Base-by-base conservation (phyloP, 345 rosid genomes). In the Corchorus capsularis region DNA sequence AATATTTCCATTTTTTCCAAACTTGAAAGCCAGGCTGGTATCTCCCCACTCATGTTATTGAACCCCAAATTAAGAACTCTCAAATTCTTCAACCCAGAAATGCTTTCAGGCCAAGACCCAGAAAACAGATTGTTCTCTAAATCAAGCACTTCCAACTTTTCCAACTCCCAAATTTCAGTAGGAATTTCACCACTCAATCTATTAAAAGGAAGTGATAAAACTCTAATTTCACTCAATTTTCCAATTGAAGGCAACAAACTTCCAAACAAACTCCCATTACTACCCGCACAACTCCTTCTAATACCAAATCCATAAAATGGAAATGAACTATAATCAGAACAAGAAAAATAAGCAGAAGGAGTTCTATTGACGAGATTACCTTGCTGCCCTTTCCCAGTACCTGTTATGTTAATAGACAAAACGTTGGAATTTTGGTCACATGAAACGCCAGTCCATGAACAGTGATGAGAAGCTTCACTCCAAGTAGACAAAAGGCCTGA, bases 101-200 rank as follows among this genome's bases (percentile, higher is more conserved):
- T 81, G 3, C 78, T 69, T 78, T 65, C 73, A 3, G 98, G 97
- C 77, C 93, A 71, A 10, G 76, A 73, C 53, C 92, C 94, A 45
- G 80, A 63, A 0, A 90, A 56, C 63, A 63, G 47, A 88, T 92
- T 91, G 19, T 93, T 97, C 77, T 94, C 98, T 19, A 94, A 89
- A 90, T 94, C 98, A 85, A 94, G 87, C 66, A 94, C 90, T 78
- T 91, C 93, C 57, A 94, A 82, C 83, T 89, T 93, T 76, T 86
- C 82, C 97, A 94, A 87, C 8, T 78, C 85, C 97, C 97, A 93
- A 39, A 94, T 82, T 80, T 86, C 95, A 27, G 62, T 32, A 55
- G 97, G 95, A 77, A 94, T 81, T 76, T 82, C 88, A 79, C 95
- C 97, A 47, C 11, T 16, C 68, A 94, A 84, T 52, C 91, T 87